A percentile compares a stretch with the other conserved stretches of the same genome.
phyloP scores from a whole-genome alignment of 1,139 yeast species.

The Meyerozyma guilliermondii region DNA sequence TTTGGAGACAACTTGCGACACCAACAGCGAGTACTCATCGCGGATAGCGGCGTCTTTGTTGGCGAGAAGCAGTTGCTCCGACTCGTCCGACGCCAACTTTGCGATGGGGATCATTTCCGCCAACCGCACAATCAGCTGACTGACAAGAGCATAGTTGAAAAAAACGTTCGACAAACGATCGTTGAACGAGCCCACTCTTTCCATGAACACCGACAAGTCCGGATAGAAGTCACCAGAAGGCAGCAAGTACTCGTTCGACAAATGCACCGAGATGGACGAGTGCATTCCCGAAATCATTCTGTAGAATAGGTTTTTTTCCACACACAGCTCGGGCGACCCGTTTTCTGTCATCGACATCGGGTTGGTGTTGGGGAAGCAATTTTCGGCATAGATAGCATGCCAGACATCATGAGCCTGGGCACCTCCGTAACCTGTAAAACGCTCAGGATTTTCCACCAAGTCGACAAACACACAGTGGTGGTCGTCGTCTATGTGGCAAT shows the following conservation, averaged over 20 bases:
- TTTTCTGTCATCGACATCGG: conserved; percentile 31
- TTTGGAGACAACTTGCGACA: conserved; percentile 24
- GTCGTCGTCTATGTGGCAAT: conserved; percentile 60
- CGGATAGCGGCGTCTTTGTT: conserved; percentile 43
- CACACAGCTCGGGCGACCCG: conserved; percentile 51
- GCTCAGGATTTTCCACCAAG: conserved; percentile 83
- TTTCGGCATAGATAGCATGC: conserved; percentile 88
- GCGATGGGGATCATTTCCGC: conserved; percentile 22
- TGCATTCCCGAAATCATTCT: conserved; percentile 91
- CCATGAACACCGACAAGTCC: conserved; percentile 75
- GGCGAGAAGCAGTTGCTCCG: conserved; percentile 43
- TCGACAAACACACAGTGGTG: conserved; percentile 74
- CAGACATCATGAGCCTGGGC: conserved; percentile 88
- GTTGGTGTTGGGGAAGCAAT: conserved; percentile 66
- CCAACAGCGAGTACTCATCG: conserved; percentile 19
- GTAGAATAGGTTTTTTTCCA: conserved; percentile 84
- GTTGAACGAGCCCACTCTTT: conserved; percentile 82
- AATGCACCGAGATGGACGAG: conserved; percentile 90
- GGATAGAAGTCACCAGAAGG: conserved; percentile 82
- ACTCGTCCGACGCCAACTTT: conserved; percentile 6
- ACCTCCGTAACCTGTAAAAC: conserved; percentile 96
- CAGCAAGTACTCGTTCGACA: conserved; percentile 79
- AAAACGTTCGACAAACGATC: conserved; percentile 88
- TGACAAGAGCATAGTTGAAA: conserved; percentile 85
- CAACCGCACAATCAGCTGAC: conserved; percentile 72